Evolutionary conservation across 352 stramenopile genomes (phyloP).

Genomic region (Blastocystis sp.): DNA sequence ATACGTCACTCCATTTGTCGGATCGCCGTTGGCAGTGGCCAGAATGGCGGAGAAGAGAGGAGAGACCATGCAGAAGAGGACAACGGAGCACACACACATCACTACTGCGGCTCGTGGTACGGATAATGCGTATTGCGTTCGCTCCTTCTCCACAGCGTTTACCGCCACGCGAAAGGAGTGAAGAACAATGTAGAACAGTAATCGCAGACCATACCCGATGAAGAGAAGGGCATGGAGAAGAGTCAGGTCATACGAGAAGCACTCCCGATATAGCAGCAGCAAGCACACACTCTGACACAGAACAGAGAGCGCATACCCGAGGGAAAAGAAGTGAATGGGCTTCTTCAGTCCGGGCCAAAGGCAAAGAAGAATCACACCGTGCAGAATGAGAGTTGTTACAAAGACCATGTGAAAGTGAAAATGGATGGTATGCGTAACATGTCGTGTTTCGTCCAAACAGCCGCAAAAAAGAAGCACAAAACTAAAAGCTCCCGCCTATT

Average conservation of each 20-base stretch:
- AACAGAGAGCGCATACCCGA: neutral
- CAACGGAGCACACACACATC: neutral
- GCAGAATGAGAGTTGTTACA: neutral
- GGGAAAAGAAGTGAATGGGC: neutral
- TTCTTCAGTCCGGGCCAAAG: neutral
- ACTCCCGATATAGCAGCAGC: neutral
- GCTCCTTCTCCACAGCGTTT: neutral
- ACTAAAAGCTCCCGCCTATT: neutral
- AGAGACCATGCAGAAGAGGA: neutral
- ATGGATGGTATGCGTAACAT: neutral
- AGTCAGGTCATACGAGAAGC: neutral
- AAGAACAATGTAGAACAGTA: neutral
- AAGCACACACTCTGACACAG: neutral
- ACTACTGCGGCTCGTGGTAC: neutral
- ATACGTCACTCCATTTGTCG: neutral
- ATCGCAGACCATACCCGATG: neutral
- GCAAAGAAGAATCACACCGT: neutral
- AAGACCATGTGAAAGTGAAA: neutral
- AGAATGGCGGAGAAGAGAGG: neutral
- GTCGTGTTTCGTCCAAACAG: slow-evolving; percentile 9
- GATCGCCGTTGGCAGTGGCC: neutral
- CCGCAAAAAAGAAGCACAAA: slow-evolving; percentile 4
- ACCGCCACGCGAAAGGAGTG: neutral
- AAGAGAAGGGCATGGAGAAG: neutral
- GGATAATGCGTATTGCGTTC: neutral